Evolutionary conservation across 2,329 filamentous ascomycete species (phyloP).

Genomic region (Verticillium albo-atrum): DNA sequence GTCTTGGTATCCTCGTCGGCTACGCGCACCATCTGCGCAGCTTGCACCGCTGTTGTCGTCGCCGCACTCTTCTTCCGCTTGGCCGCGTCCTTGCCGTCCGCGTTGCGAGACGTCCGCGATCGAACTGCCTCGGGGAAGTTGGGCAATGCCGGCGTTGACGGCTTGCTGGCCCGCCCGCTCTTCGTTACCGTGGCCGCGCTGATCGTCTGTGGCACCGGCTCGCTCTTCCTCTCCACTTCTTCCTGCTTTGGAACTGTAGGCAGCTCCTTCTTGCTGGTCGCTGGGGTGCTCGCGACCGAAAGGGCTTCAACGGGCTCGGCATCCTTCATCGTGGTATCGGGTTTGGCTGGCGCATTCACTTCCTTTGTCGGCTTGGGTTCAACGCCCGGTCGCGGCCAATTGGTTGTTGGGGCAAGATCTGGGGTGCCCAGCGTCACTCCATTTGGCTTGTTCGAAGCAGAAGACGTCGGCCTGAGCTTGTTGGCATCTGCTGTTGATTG

Average conservation of each 20-base stretch:
- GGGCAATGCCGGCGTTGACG: conserved; percentile 57
- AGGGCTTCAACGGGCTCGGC: conserved; percentile 17
- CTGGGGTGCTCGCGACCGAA: conserved; percentile 19
- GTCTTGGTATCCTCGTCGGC: conserved; percentile 33
- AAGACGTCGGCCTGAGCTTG: conserved; percentile 52
- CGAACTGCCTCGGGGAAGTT: conserved; percentile 54
- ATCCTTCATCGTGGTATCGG: conserved; percentile 15
- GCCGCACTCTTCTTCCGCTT: conserved; percentile 54
- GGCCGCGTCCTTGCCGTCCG: conserved; percentile 37
- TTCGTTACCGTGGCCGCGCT: conserved; percentile 50
- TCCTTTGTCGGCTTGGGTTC: conserved; percentile 24
- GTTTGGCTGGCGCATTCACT: conserved; percentile 7
- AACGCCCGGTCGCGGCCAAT: conserved; percentile 15
- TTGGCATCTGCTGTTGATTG: conserved; percentile 53
- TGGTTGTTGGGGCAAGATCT: conserved; percentile 24
- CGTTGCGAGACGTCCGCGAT: conserved; percentile 48
- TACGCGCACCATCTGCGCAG: conserved; percentile 30
- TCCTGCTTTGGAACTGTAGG: conserved; percentile 24
- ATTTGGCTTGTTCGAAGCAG: conserved; percentile 58
- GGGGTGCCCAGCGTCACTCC: conserved; percentile 36
- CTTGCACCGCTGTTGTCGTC: conserved; percentile 31
- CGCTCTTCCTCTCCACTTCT: conserved; percentile 30
- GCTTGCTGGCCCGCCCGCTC: conserved; percentile 62
- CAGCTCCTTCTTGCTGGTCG: conserved; percentile 36
- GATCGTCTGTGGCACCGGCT: conserved; percentile 40